Evolutionary conservation across 768 basidiomycete genomes (phyloP).

Genomic region (Dacryopinax primogenitus): DNA sequence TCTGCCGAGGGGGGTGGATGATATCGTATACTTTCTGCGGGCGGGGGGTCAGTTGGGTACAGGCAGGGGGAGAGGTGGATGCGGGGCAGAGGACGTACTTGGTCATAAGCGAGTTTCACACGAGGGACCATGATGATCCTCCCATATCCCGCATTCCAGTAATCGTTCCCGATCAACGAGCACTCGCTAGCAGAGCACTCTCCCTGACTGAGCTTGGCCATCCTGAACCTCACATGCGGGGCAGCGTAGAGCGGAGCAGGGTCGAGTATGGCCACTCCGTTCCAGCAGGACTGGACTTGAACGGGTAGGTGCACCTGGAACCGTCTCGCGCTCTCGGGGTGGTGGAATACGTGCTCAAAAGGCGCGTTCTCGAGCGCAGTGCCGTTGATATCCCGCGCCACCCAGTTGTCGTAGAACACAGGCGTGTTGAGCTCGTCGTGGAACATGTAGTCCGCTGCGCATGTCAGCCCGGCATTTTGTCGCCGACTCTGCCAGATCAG

Average conservation of each 20-base stretch:
- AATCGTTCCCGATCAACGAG: slow-evolving; percentile 94
- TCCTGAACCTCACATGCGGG: slow-evolving; percentile 85
- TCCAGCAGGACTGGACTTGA: slow-evolving; percentile 98
- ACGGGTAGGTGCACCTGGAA: slow-evolving; percentile 89
- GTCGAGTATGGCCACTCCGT: slow-evolving; percentile 90
- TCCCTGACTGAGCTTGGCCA: slow-evolving; percentile 76
- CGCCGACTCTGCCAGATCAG: slow-evolving; percentile 87
- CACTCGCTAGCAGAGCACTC: slow-evolving; percentile 96
- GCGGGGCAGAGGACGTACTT: slow-evolving; percentile 36
- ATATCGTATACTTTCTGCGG: slow-evolving; percentile 92
- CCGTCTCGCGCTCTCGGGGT: slow-evolving; percentile 55
- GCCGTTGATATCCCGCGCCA: slow-evolving; percentile 95
- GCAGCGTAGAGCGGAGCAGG: slow-evolving; percentile 89
- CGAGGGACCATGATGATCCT: slow-evolving; percentile 95
- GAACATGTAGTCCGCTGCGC: slow-evolving; percentile 98
- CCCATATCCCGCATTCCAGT: slow-evolving; percentile 92
- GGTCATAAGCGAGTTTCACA: slow-evolving; percentile 92
- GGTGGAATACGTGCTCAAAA: slow-evolving; percentile 87
- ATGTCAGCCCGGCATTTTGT: slow-evolving; percentile 97
- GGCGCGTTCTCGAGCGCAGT: slow-evolving; percentile 97
- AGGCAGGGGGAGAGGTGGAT: neutral
- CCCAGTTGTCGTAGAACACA: slow-evolving; percentile 98
- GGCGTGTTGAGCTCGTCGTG: slow-evolving; percentile 88
- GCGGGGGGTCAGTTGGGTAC: neutral
- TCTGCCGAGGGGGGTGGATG: slow-evolving; percentile 79